A percentile compares a stretch with the other conserved stretches of the same genome.
Conservation (phyloP, 345 rosid species). For the Sonneratia alba region DNA sequence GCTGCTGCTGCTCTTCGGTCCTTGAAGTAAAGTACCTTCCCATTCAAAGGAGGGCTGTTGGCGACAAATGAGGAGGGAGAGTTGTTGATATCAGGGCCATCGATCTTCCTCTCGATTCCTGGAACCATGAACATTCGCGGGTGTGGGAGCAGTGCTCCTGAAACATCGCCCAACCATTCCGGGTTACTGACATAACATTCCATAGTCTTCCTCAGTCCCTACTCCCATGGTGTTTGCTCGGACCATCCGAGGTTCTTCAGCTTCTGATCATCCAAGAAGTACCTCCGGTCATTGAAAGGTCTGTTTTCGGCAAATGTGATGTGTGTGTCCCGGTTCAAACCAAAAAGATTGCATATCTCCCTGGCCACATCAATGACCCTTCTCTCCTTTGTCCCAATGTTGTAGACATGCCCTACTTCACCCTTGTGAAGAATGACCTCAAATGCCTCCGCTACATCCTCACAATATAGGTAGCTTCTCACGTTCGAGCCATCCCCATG, state of each 20-base stretch:
- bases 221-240: conserved; percentile 31
- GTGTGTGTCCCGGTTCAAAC: conserved; percentile 23
- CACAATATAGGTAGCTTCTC: conserved; percentile 39
- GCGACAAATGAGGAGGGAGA: conserved; percentile 10
- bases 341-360: conserved; percentile 33
- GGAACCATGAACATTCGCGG: conserved; percentile 42
- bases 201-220: conserved; percentile 36
- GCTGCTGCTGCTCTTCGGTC: conserved; percentile 8
- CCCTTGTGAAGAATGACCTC: conserved; percentile 43
- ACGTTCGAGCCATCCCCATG: conserved; percentile 45
- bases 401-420: conserved; percentile 45
- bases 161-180: conserved; percentile 47
- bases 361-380: conserved; percentile 38
- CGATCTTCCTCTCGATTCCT: conserved; percentile 24
- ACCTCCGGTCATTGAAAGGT: conserved; percentile 25
- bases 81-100: conserved; percentile 24
- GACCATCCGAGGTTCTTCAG: conserved; percentile 36
- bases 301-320: conserved; percentile 38
- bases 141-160: conserved; percentile 40
- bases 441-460: conserved; percentile 46
- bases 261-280: conserved; percentile 38
- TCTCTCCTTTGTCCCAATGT: conserved; percentile 40
- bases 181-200: conserved; percentile 37
- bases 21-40: conserved; percentile 21
- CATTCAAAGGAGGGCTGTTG: conserved; percentile 11